phyloP scores from a whole-genome alignment of 2,329 filamentous ascomycete species.

The Phialophora expanda region DNA sequence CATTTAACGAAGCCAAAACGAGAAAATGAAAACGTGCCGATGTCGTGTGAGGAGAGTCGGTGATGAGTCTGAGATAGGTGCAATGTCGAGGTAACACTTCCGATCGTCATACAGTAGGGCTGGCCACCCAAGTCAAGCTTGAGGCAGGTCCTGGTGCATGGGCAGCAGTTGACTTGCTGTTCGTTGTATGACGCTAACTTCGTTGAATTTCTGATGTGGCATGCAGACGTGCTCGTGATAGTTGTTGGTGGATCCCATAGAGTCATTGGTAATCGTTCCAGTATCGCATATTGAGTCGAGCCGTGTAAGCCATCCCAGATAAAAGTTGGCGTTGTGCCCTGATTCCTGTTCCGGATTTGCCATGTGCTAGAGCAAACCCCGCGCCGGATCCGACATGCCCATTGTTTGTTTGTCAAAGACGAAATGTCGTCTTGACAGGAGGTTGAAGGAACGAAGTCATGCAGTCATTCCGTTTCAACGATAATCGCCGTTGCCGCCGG shows the following conservation, averaged over 20 bases:
- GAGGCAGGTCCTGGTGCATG: conserved; percentile 18
- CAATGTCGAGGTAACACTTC: conserved; percentile 20
- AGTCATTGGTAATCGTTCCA: conserved; percentile 29
- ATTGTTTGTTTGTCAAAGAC: conserved; percentile 33
- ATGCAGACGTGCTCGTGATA: conserved; percentile 26
- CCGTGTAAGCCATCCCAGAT: conserved; percentile 31
- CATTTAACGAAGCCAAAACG: conserved; percentile 29
- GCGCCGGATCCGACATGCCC: conserved; percentile 41
- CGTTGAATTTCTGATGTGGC: conserved; percentile 33
- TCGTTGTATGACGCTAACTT: conserved; percentile 37
- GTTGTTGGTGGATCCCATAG: conserved; percentile 19
- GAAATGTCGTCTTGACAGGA: conserved; percentile 24
- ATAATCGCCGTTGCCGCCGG: conserved; percentile 55
- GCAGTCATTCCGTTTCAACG: conserved; percentile 61
- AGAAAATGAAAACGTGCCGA: conserved; percentile 38
- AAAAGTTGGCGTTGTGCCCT: conserved; percentile 32
- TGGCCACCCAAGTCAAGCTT: conserved; percentile 12
- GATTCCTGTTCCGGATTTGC: conserved; percentile 39
- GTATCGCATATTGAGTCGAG: conserved; percentile 33
- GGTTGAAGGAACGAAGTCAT: conserved; percentile 33
- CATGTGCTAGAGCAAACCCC: conserved; percentile 42
- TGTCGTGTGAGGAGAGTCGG: conserved; percentile 27
- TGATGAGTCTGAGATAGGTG: conserved; percentile 24
- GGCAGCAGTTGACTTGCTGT: conserved; percentile 29
- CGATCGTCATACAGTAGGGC: conserved; percentile 24